Base-by-base conservation (phyloP, 768 basidiomycete genomes). In the Kwoniella newhampshirensis region DNA sequence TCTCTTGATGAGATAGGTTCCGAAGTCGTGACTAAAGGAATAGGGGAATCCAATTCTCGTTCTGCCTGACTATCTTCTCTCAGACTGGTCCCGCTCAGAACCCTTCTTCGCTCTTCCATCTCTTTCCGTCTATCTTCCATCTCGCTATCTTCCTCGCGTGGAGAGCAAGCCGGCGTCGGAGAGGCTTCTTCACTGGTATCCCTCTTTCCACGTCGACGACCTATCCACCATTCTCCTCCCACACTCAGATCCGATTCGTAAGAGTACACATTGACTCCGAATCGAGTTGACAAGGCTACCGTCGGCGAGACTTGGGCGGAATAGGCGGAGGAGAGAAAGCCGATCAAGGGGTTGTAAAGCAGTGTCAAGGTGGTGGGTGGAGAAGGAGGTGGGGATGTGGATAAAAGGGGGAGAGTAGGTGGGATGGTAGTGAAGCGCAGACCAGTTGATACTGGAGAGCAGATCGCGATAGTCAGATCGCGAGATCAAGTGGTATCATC, bases 191-290 rank as follows among this genome's bases (percentile, higher is more conserved):
- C 9, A 15, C 28, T 40, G 6, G 30, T 42, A 53, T 63, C 54
- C 48, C 70, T 36, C 76, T 71, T 70, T 28, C 78, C 49, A 51
- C 61, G 37, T 52, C 73, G 67, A 21, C 85, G 82, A 20, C 91
- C 83, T 72, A 91, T 82, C 91, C 91, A 96, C 90, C 91, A 96
- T 75, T 97, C 93, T 1, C 88, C 87, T 2, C 94, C 94, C 79
- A 97, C 83, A 9, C 89, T 87, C 87, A 92, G 88, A 74, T 97
- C 93, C 75, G 90, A 92, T 65, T 94, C 91, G 75, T 91, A 97
- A 77, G 89, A 92, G 74, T 97, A 96, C 25, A 93, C 84, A 70
- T 98, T 98, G 78, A 97, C 91, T 73, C 97, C 91, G 71, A 93
- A 98, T 27, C 75, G 85, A 0, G 90, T 87, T 47, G 89, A 89